phyloP scores from a whole-genome alignment of 2,329 filamentous ascomycete species.

The Colletotrichum navitas region DNA sequence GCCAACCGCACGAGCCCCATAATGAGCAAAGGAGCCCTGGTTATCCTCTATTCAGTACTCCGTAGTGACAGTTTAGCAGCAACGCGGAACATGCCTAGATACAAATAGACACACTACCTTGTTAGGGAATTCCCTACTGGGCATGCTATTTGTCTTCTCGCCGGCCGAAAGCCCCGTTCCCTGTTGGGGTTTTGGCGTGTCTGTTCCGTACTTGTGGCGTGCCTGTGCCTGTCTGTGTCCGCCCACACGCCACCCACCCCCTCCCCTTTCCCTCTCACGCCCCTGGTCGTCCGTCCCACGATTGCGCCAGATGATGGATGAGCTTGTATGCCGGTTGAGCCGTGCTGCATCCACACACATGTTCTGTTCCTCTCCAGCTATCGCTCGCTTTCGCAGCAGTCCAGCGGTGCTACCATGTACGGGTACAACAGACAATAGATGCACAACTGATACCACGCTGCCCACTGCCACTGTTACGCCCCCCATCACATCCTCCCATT shows the following conservation, averaged over 20 bases:
- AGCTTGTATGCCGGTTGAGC: conserved; percentile 27
- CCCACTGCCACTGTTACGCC: conserved; percentile 10
- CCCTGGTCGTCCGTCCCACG: conserved; percentile 31
- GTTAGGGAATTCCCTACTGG: too few species aligned
- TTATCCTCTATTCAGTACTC: too few species aligned
- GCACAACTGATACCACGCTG: neutral
- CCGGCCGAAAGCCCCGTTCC: too few species aligned
- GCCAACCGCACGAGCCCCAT: conserved; percentile 8
- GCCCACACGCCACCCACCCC: neutral
- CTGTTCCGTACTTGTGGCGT: neutral
- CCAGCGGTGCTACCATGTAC: neutral
- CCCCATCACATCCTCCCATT: neutral
- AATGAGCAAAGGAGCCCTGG: too few species aligned
- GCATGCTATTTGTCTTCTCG: too few species aligned
- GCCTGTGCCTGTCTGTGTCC: neutral
- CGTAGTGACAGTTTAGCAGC: too few species aligned
- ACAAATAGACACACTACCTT: too few species aligned
- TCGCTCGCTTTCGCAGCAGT: neutral
- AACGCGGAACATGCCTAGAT: too few species aligned
- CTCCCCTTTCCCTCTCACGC: neutral
- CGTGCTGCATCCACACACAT: conserved; percentile 18
- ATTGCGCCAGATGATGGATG: conserved; percentile 39
- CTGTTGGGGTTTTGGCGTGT: neutral
- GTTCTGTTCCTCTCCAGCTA: neutral
- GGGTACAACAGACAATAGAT: neutral